These are phyloP conservation scores for Suillus discolor DNA, from an alignment of 768 basidiomycete genomes.

Conservation along the genomic window DNA sequence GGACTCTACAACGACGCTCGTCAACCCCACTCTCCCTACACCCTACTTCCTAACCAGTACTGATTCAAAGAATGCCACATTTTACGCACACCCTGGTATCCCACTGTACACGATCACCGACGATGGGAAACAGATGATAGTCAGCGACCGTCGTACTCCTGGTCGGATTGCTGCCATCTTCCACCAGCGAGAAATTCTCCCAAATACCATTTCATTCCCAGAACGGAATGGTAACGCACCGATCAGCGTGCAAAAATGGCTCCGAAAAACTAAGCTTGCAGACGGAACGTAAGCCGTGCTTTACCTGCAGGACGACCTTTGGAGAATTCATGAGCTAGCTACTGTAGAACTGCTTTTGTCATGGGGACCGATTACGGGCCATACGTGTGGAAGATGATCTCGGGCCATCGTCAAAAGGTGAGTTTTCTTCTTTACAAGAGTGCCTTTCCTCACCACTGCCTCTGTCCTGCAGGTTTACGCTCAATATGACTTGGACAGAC, in stretches of 20 bases:
- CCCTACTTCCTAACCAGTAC: constrained; percentile 28
- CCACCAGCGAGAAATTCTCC: constrained; percentile 28
- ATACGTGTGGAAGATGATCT: constrained; percentile 30
- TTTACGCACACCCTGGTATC: constrained; percentile 20
- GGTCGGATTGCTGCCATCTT: constrained; percentile 24
- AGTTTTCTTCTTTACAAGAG: not conserved
- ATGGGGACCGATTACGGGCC: constrained; percentile 25
- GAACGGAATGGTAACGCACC: constrained; percentile 10
- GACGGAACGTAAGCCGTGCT: constrained; percentile 26
- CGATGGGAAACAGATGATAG: constrained; percentile 20
- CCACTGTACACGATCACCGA: constrained; percentile 30
- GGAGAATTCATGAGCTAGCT: not conserved
- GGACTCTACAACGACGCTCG: constrained; percentile 33
- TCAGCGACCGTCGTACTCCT: constrained; percentile 17
- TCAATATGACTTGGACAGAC: constrained; percentile 23
- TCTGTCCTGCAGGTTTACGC: constrained; percentile 23
- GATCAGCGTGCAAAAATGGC: constrained; percentile 28
- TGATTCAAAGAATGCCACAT: constrained; percentile 18
- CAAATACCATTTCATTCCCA: constrained; percentile 32
- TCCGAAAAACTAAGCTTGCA: constrained; percentile 25
- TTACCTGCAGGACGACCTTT: not conserved
- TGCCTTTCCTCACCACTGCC: not conserved
- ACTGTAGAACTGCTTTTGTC: constrained; percentile 20
- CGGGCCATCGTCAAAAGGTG: constrained; percentile 27
- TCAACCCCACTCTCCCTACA: constrained; percentile 26